A percentile compares a stretch with the other conserved stretches of the same genome.
These are phyloP conservation scores for Penicillium bialowiezense DNA, from an alignment of 495 filamentous ascomycete species.

Conservation along the genomic window DNA sequence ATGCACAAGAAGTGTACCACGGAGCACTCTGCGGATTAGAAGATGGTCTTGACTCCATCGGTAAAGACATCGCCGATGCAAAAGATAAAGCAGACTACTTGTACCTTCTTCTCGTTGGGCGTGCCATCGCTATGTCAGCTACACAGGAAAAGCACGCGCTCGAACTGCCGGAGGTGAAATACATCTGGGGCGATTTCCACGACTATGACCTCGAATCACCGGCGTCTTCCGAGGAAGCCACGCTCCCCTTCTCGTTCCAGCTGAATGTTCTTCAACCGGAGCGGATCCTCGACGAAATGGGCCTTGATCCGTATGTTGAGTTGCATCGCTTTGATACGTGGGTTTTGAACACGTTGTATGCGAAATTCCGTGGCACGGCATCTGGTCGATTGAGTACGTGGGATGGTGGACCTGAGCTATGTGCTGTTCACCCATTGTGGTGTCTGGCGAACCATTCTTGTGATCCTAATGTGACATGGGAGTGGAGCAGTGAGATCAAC, in stretches of 20 bases:
- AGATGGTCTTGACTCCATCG: slow-evolving; percentile 73
- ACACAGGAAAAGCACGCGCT: slow-evolving; percentile 82
- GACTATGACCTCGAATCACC: slow-evolving; percentile 21
- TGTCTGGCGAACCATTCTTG: slow-evolving; percentile 90
- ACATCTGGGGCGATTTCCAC: slow-evolving; percentile 88
- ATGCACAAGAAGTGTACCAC: slow-evolving; percentile 76
- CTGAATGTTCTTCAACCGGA: slow-evolving; percentile 79
- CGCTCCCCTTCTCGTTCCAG: slow-evolving; percentile 84
- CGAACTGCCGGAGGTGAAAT: slow-evolving; percentile 79
- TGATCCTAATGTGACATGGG: slow-evolving; percentile 90
- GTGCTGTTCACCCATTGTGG: slow-evolving; percentile 74
- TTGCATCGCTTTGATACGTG: slow-evolving; percentile 73
- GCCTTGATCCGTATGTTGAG: slow-evolving; percentile 73
- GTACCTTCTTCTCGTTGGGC: slow-evolving; percentile 74
- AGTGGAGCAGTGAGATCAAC: slow-evolving; percentile 83
- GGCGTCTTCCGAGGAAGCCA: slow-evolving; percentile 12
- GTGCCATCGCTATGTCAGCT: slow-evolving; percentile 79
- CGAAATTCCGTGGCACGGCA: slow-evolving; percentile 90
- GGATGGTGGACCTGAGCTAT: slow-evolving; percentile 75
- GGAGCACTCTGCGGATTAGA: slow-evolving; percentile 75
- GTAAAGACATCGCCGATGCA: slow-evolving; percentile 68
- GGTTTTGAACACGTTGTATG: slow-evolving; percentile 89
- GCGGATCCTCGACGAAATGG: slow-evolving; percentile 87
- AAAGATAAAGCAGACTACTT: slow-evolving; percentile 71
- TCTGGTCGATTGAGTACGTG: slow-evolving; percentile 71